phyloP scores from a whole-genome alignment of 441 rosid genomes.

The Populus hybrid region DNA sequence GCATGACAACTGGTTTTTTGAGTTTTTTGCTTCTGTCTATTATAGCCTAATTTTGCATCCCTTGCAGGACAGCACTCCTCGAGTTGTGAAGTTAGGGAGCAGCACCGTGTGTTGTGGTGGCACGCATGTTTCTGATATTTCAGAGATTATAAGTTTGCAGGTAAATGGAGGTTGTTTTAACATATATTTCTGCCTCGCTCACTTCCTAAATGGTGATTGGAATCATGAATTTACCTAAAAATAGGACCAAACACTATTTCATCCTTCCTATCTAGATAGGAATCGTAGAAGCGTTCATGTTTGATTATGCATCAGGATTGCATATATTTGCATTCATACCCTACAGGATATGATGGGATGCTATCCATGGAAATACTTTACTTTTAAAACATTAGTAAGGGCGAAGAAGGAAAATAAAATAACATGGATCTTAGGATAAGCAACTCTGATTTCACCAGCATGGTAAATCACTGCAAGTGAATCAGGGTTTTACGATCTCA shows the following conservation, averaged over 20 bases:
- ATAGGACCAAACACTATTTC: background rate
- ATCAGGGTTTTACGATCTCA: background rate
- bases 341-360: background rate
- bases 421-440: background rate
- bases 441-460: background rate
- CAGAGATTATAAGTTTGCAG: slow-evolving; percentile 67
- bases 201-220: background rate
- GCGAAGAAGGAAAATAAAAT: background rate
- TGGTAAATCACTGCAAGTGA: background rate
- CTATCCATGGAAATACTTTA: background rate
- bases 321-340: background rate
- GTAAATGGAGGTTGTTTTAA: slow-evolving; percentile 28
- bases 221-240: background rate
- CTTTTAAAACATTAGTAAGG: background rate
- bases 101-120: slow-evolving; percentile 80
- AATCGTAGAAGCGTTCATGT: background rate
- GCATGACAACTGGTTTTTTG: background rate
- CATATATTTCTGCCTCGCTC: background rate
- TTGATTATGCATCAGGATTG: background rate
- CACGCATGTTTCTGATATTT: slow-evolving; percentile 70
- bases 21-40: background rate
- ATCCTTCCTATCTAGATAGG: background rate
- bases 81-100: slow-evolving; percentile 63
- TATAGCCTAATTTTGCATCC: slow-evolving; percentile 6
- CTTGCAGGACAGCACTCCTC: slow-evolving; percentile 73